phyloP scores from a whole-genome alignment of 192 early-diverging fungal genomes.

The Podila epigama region DNA sequence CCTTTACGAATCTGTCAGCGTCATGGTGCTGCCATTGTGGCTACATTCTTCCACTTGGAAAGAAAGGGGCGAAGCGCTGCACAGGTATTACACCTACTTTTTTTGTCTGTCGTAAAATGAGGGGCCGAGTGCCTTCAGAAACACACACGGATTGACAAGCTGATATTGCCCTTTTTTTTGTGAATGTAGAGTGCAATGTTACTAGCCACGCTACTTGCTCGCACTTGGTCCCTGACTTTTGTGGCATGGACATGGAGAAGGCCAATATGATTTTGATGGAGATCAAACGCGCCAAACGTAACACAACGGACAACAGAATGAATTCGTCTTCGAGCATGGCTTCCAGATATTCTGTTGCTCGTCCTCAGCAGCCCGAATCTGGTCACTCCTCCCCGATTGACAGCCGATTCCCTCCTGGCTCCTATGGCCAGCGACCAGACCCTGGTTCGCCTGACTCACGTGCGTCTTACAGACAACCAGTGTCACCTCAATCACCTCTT shows the following conservation, averaged over 20 bases:
- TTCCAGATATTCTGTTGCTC: slow-evolving; percentile 21
- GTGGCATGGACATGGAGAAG: slow-evolving; percentile 87
- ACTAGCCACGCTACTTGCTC: slow-evolving; percentile 87
- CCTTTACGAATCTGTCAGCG: slow-evolving; percentile 80
- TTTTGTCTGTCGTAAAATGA: too few relatives aligned
- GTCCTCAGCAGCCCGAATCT: slow-evolving; percentile 17
- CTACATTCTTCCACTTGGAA: slow-evolving; percentile 90
- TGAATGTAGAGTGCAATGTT: slow-evolving; percentile 79
- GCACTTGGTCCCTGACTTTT: slow-evolving; percentile 89
- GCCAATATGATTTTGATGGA: slow-evolving; percentile 88
- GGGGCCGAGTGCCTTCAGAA: too few relatives aligned
- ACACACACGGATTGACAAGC: too few relatives aligned
- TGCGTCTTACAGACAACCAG: slow-evolving; percentile 35
- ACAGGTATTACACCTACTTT: slow-evolving; percentile 46
- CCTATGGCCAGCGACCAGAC: slow-evolving; percentile 23
- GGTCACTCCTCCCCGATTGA: slow-evolving; percentile 42
- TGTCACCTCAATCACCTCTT: slow-evolving; percentile 29
- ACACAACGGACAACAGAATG: slow-evolving; percentile 45
- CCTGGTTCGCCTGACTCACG: slow-evolving; percentile 44
- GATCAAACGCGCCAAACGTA: slow-evolving; percentile 70
- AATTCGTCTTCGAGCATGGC: slow-evolving; percentile 27
- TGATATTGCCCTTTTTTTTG: background rate
- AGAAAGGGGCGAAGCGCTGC: slow-evolving; percentile 62
- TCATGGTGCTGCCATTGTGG: slow-evolving; percentile 99
- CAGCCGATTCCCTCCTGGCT: slow-evolving; percentile 35